phyloP scores from a whole-genome alignment of 1,284 basidiomycete genomes.

The Wolfiporia cocos region DNA sequence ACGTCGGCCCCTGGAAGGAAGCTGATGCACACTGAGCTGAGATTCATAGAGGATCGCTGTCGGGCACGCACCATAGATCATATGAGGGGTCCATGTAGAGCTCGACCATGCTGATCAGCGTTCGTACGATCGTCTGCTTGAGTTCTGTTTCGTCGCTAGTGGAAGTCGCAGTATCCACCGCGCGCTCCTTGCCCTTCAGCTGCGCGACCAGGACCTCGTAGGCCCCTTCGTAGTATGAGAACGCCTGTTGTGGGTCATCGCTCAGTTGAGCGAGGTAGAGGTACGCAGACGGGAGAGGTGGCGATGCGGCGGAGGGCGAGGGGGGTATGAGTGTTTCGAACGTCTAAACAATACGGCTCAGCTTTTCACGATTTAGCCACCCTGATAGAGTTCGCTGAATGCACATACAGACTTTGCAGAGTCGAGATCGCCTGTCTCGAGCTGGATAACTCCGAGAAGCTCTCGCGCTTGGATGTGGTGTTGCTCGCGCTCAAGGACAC shows the following conservation, averaged over 20 bases:
- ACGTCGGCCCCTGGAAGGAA: conserved; percentile 76
- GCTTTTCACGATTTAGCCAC: too few species aligned
- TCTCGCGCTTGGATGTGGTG: conserved; percentile 71
- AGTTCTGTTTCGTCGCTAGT: conserved; percentile 57
- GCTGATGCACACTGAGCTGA: conserved; percentile 32
- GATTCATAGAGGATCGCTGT: too few species aligned
- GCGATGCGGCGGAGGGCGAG: conserved; percentile 46
- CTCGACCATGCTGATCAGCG: conserved; percentile 89
- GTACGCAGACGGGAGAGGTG: conserved; percentile 78
- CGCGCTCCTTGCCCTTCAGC: conserved; percentile 66
- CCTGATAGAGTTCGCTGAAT: not conserved
- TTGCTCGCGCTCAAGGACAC: conserved; percentile 63
- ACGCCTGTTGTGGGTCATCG: conserved; percentile 69
- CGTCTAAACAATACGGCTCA: conserved; percentile 46
- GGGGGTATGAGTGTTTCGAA: conserved; percentile 61
- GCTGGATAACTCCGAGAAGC: conserved; percentile 70
- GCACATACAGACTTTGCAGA: conserved; percentile 63
- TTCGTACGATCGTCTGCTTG: conserved; percentile 72
- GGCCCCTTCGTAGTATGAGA: conserved; percentile 80
- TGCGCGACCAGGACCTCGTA: conserved; percentile 69
- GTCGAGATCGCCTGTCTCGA: conserved; percentile 76
- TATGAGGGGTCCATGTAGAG: conserved; percentile 90
- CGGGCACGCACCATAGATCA: conserved; percentile 73
- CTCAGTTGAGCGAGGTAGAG: conserved; percentile 88
- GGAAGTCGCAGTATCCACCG: conserved; percentile 32